Evolutionary conservation across 2,329 filamentous ascomycete species (phyloP).

Genomic region (Magnaporthiopsis incrustans): DNA sequence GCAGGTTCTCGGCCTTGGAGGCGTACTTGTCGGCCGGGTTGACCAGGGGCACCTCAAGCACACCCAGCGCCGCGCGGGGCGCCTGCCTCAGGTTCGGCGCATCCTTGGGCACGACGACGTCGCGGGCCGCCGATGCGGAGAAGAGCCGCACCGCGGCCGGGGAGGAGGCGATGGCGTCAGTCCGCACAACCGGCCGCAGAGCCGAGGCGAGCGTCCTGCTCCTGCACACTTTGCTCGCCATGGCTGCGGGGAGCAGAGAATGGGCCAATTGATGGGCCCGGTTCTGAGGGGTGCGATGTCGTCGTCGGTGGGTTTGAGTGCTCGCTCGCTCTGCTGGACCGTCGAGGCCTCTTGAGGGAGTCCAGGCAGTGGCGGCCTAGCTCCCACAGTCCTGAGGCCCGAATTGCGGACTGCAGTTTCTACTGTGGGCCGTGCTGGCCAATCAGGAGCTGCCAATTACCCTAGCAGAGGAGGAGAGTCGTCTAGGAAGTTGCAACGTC

Average conservation of each 20-base stretch:
- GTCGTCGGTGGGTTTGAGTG: background rate
- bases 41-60: constrained; percentile 69
- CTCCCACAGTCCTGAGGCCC: background rate
- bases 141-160: constrained; percentile 37
- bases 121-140: constrained; percentile 23
- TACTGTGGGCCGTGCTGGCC: background rate
- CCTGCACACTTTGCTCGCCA: constrained; percentile 54
- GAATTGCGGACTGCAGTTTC: background rate
- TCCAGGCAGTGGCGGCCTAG: background rate
- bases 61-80: constrained; percentile 46
- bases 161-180: constrained; percentile 15
- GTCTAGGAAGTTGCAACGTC: background rate
- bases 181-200: constrained; percentile 40
- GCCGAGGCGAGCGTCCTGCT: constrained; percentile 48
- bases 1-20: constrained; percentile 77
- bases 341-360: constrained; percentile 1
- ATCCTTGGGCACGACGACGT: constrained; percentile 40
- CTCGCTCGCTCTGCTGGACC: background rate
- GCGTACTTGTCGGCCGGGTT: constrained; percentile 92
- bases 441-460: background rate
- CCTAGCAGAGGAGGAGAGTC: background rate
- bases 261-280: constrained; percentile 36
- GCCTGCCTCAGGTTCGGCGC: constrained; percentile 61
- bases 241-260: constrained; percentile 30
- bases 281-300: background rate